Conservation (phyloP, 495 filamentous ascomycete species). For the Copromyces sp. region DNA sequence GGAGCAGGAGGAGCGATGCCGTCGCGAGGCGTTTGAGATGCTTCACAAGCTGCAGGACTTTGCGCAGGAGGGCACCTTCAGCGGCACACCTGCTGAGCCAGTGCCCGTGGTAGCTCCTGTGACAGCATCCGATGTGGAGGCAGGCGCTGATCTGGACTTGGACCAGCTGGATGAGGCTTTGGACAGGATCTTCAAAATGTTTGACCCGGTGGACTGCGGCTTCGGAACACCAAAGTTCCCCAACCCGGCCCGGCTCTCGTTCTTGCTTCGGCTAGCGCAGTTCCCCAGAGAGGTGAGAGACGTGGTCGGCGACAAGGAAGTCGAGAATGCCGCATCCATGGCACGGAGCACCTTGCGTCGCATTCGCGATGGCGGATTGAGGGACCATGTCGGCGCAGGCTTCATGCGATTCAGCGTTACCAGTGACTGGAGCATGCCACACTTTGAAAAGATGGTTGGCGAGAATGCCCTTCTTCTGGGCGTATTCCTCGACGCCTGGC, state of each 20-base stretch:
- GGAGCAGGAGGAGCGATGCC: conserved; percentile 69
- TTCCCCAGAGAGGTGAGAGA: conserved; percentile 68
- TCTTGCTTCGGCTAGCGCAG: conserved; percentile 65
- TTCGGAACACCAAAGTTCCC: conserved; percentile 87
- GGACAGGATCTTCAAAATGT: conserved; percentile 64
- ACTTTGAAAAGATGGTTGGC: conserved; percentile 98
- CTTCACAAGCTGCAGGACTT: conserved; percentile 73
- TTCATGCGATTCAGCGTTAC: conserved; percentile 90
- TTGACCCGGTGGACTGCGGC: conserved; percentile 68
- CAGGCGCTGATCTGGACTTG: conserved; percentile 57
- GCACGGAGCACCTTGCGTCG: conserved; percentile 67
- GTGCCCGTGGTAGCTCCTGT: not conserved
- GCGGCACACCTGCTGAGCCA: conserved; percentile 9
- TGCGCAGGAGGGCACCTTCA: conserved; percentile 73
- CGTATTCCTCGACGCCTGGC: conserved; percentile 82
- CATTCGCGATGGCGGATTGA: conserved; percentile 79
- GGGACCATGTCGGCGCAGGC: conserved; percentile 83
- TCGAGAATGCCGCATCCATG: conserved; percentile 67
- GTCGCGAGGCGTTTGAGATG: conserved; percentile 73
- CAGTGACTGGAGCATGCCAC: conserved; percentile 79
- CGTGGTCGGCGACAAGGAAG: conserved; percentile 76
- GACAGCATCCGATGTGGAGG: not conserved
- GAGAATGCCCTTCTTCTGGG: conserved; percentile 85
- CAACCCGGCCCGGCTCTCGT: conserved; percentile 73
- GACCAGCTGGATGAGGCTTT: conserved; percentile 89